These are phyloP conservation scores for Pseudogymnoascus sp. DNA, from an alignment of 2,329 filamentous ascomycete species.

Conservation along the genomic window DNA sequence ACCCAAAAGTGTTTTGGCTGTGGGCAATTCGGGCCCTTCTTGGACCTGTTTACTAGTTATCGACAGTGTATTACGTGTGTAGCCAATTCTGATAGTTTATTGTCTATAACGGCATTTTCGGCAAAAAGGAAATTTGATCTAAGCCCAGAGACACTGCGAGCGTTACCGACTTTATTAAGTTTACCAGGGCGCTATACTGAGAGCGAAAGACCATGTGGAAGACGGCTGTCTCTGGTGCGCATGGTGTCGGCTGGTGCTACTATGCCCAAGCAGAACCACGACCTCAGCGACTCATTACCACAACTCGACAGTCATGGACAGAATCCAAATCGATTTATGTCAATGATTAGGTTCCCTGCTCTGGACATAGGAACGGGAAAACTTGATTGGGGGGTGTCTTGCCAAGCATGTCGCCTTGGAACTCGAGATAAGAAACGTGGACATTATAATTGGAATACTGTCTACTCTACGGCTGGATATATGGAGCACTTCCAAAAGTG, in stretches of 20 bases:
- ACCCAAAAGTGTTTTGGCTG: constrained; percentile 14
- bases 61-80: constrained; percentile 14
- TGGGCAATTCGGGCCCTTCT: constrained; percentile 16
- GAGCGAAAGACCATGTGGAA: constrained; percentile 12
- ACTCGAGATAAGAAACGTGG: constrained; percentile 8
- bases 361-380: constrained; percentile 13
- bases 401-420: constrained; percentile 16
- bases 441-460: background rate
- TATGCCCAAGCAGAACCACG: background rate
- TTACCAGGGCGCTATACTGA: constrained; percentile 14
- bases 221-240: constrained; percentile 12
- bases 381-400: constrained; percentile 15
- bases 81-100: background rate
- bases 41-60: constrained; percentile 16
- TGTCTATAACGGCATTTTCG: constrained; percentile 11
- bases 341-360: constrained; percentile 14
- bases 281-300: background rate
- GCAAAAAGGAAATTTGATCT: constrained; percentile 11
- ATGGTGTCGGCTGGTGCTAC: constrained; percentile 5
- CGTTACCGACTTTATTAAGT: constrained; percentile 13
- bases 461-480: constrained; percentile 14
- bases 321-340: constrained; percentile 16
- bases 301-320: constrained; percentile 4
- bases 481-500: constrained; percentile 15
- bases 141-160: constrained; percentile 12